Conservation (phyloP, 1,284 basidiomycete species). For the Microbotryum silenes-acaulis region DNA sequence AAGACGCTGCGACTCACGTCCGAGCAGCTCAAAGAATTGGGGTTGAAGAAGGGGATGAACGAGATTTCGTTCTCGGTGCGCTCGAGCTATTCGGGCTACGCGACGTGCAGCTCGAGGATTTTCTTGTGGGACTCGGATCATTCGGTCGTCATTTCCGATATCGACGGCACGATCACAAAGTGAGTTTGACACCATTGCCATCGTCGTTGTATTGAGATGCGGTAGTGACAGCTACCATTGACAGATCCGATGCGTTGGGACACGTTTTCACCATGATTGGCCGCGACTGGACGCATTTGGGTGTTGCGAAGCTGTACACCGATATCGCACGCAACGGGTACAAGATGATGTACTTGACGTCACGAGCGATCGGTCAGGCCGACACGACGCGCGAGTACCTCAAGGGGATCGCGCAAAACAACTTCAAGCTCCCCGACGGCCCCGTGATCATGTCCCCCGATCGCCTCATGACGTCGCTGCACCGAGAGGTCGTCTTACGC, state of each 20-base stretch:
- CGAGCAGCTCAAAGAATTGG: conserved; percentile 74
- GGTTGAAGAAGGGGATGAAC: conserved; percentile 83
- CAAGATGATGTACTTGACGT: conserved; percentile 97
- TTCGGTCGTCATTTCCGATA: conserved; percentile 89
- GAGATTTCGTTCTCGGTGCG: conserved; percentile 84
- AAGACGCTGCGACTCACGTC: conserved; percentile 86
- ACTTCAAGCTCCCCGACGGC: conserved; percentile 91
- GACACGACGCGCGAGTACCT: conserved; percentile 95
- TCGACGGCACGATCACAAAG: conserved; percentile 99
- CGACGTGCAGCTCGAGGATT: conserved; percentile 83
- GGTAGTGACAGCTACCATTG: conserved; percentile 5
- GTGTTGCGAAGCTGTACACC: conserved; percentile 96
- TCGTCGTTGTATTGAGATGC: neutral
- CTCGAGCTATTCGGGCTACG: conserved; percentile 71
- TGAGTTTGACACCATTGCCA: conserved; percentile 41
- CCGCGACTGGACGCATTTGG: conserved; percentile 98
- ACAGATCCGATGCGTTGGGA: conserved; percentile 88
- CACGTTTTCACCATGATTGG: conserved; percentile 99
- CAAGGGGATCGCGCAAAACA: conserved; percentile 88
- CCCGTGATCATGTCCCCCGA: conserved; percentile 99
- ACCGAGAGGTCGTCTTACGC: conserved; percentile 91
- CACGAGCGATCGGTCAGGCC: conserved; percentile 94
- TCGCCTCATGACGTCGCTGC: conserved; percentile 79
- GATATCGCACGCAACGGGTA: conserved; percentile 94
- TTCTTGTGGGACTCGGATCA: conserved; percentile 93